These are phyloP conservation scores for Botrytis sinoallii DNA, from an alignment of 2,329 filamentous ascomycete species.

Conservation along the genomic window DNA sequence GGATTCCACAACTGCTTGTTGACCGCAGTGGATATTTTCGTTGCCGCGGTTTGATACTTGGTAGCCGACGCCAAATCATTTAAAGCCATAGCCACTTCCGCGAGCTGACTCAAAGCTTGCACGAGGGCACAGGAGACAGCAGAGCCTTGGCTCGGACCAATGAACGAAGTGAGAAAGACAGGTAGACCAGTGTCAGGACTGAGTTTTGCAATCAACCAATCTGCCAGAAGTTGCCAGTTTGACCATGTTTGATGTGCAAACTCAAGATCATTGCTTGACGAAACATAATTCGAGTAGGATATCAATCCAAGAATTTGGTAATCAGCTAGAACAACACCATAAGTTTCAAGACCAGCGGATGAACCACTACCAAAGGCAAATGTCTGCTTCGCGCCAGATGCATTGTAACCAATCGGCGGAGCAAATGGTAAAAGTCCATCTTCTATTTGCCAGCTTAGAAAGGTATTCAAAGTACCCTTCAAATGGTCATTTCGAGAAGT, in stretches of 20 bases:
- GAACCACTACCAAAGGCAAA: neutral
- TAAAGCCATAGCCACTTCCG: constrained; percentile 36
- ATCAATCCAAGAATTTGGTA: constrained; percentile 9
- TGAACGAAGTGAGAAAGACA: constrained; percentile 4
- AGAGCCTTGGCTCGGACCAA: constrained; percentile 15
- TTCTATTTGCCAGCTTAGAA: neutral
- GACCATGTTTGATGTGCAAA: neutral
- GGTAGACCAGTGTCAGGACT: constrained; percentile 10
- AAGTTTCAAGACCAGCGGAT: neutral
- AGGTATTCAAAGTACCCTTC: neutral
- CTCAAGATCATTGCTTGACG: neutral
- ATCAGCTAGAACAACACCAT: neutral
- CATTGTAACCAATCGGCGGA: neutral
- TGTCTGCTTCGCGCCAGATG: neutral
- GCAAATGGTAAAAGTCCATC: neutral
- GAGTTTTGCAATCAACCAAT: neutral
- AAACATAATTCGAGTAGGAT: neutral
- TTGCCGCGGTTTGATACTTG: constrained; percentile 30
- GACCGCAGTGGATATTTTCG: constrained; percentile 31
- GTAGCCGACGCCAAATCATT: constrained; percentile 33
- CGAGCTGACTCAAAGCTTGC: constrained; percentile 31
- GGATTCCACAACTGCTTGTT: constrained; percentile 39
- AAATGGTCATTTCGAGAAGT: constrained; percentile 33
- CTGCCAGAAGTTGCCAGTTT: neutral
- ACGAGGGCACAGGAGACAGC: constrained; percentile 16